These are phyloP conservation scores for Cordia subcordata DNA, from an alignment of 257 asterid species.

Conservation along the genomic window DNA sequence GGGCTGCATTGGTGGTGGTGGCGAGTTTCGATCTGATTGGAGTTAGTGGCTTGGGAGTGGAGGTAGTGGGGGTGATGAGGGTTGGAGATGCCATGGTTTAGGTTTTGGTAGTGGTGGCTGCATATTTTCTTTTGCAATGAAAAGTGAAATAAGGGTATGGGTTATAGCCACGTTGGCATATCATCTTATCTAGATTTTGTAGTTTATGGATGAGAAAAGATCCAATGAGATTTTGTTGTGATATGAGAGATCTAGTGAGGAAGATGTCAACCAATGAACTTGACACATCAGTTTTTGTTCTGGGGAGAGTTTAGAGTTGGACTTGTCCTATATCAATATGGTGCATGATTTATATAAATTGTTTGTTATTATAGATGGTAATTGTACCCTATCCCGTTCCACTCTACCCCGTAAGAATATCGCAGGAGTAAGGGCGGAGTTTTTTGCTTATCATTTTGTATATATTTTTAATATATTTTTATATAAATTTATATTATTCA, in stretches of 20 bases:
- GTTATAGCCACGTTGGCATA: conserved; percentile 63
- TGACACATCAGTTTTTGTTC: conserved; percentile 2
- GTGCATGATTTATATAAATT: no score
- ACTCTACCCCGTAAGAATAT: no score
- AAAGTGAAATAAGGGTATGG: conserved; percentile 20
- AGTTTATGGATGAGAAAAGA: conserved; percentile 45
- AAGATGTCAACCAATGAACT: not conserved
- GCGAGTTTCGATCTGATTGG: conserved; percentile 35
- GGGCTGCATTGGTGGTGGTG: conserved; percentile 8
- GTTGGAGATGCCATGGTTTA: conserved; percentile 67
- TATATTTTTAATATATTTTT: no score
- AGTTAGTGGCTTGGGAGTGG: conserved; percentile 38
- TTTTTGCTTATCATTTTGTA: no score
- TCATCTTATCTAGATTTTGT: conserved; percentile 59
- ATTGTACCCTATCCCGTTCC: no score
- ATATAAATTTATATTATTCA: no score
- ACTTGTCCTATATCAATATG: no score
- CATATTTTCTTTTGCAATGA: conserved; percentile 12
- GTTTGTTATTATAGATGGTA: no score
- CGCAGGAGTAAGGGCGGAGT: no score
- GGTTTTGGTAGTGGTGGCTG: not conserved
- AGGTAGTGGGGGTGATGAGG: conserved; percentile 44
- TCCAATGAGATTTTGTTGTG: conserved; percentile 16
- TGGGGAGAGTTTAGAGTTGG: no score
- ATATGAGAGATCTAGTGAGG: conserved; percentile 1